phyloP scores from a whole-genome alignment of 1,139 yeast genomes.

The Candida mesenterica region DNA sequence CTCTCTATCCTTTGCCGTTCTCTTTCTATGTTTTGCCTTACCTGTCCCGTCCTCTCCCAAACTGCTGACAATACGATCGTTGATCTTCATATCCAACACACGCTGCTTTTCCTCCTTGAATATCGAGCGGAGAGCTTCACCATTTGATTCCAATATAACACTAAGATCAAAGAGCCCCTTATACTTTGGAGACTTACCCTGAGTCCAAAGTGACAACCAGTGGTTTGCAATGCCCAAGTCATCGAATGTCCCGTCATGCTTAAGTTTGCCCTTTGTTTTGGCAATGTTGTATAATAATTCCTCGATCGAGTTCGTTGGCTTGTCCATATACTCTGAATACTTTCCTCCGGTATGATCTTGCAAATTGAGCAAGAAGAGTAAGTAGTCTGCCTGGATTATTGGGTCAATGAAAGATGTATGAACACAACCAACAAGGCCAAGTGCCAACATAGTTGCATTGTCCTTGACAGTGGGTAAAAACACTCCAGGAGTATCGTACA shows the following conservation, averaged over 20 bases:
- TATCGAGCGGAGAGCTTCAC: slow-evolving; percentile 23
- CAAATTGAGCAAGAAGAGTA: slow-evolving; percentile 70
- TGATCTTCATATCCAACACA: slow-evolving; percentile 28
- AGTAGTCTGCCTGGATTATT: slow-evolving; percentile 80
- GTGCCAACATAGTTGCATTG: slow-evolving; percentile 69
- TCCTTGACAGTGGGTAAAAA: slow-evolving; percentile 73
- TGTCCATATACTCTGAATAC: slow-evolving; percentile 47
- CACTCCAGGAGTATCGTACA: slow-evolving; percentile 93
- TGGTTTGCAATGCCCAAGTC: slow-evolving; percentile 64
- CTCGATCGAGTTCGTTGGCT: slow-evolving; percentile 75
- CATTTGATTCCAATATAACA: slow-evolving; percentile 32
- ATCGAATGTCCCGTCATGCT: slow-evolving; percentile 40
- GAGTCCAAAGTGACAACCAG: slow-evolving; percentile 68
- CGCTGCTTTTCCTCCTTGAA: slow-evolving; percentile 33
- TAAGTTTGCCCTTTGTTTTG: slow-evolving; percentile 34
- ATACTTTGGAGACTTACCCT: slow-evolving; percentile 44
- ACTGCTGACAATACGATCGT: slow-evolving; percentile 29
- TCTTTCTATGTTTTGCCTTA: slow-evolving; percentile 32
- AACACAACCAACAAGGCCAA: slow-evolving; percentile 79
- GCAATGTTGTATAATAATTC: slow-evolving; percentile 60
- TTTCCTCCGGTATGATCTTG: slow-evolving; percentile 49
- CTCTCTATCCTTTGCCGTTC: slow-evolving; percentile 49
- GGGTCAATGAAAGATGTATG: slow-evolving; percentile 73
- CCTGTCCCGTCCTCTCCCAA: slow-evolving; percentile 45
- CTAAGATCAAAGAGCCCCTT: slow-evolving; percentile 39